Base-by-base conservation (phyloP, 108 stramenopile genomes). In the Chaetoceros tenuissimus region DNA sequence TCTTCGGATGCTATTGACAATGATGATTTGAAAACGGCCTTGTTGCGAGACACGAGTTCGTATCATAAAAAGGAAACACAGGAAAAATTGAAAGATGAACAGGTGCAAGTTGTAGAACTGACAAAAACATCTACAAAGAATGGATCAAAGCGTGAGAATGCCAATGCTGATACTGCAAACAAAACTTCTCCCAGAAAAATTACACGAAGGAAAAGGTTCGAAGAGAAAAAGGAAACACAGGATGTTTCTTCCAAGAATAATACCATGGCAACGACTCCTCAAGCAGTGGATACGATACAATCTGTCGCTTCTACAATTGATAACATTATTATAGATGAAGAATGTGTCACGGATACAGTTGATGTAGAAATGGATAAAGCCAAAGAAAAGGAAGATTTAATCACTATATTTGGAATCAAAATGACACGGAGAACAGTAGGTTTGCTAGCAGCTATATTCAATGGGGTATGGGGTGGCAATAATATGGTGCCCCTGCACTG, bases 401-500 rank as follows among this genome's bases (percentile, higher is more conserved):
- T 75, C 3, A 67, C 63, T 43, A 53, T 56, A 20, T 75, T 77
- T 17, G 46, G 65, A n/a, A n/a, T 82, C 10, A 29, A 45, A 8
- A 23, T 82, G 53, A 72, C 78, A 0, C 50, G 44, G 40, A 69
- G 71, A 1, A 74, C 76, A 47, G n/a, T 59, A 23, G 86, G 86
- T 16, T 71, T 87, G 31, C 24, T 70, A n/a, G 86, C 76, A 26
- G 78, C 86, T 13, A 53, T 74, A 27, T 55, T 81, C 55, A 84
- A 84, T 63, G 86, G 84, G 28, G 24, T 79, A 28, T 63, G 80
- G 60, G 72, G 71, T n/a, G 75, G 80, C 17, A 69, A 71, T 8
- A 81, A 77, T 30, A 49, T 87, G 20, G 24, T 87, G 30, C 86
- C 86, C 24, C 48, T 87, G 7, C 81, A 87, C 48, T 87, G 69